These are phyloP conservation scores for Fistulina hepatica DNA, from an alignment of 1,284 basidiomycete species.

Conservation along the genomic window DNA sequence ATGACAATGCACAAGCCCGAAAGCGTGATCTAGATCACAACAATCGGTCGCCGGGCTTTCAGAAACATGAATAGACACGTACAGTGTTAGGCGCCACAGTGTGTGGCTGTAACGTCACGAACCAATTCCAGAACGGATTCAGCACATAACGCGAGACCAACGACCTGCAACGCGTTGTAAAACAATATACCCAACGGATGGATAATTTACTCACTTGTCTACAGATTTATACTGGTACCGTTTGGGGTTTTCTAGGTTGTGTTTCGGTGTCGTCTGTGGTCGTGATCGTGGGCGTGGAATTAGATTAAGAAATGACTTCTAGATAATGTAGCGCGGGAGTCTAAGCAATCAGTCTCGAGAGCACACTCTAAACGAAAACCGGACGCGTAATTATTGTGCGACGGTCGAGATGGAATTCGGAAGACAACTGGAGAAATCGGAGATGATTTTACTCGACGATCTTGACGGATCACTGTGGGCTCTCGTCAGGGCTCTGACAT, in stretches of 20 bases:
- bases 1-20: conserved; percentile 76
- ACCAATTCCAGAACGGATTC: conserved; percentile 90
- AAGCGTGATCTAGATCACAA: conserved; percentile 59
- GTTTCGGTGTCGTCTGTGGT: conserved; percentile 44
- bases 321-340: no score
- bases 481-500: no score
- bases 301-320: no score
- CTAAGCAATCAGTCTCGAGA: no score
- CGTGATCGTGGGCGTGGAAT: no score
- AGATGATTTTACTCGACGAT: no score
- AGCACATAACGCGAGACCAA: conserved; percentile 72
- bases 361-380: no score
- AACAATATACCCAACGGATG: conserved; percentile 3
- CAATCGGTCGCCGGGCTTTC: conserved; percentile 1
- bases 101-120: conserved; percentile 84
- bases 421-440: no score
- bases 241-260: conserved; percentile 51
- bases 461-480: no score
- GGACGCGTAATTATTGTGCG: no score
- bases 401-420: no score
- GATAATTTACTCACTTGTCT: conserved; percentile 44
- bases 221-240: conserved; percentile 61
- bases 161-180: conserved; percentile 37
- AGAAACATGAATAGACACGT: conserved; percentile 20
- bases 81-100: conserved; percentile 89